These are phyloP conservation scores for Fraxinus sp. DNA, from an alignment of 305 asterid species.

Conservation along the genomic window DNA sequence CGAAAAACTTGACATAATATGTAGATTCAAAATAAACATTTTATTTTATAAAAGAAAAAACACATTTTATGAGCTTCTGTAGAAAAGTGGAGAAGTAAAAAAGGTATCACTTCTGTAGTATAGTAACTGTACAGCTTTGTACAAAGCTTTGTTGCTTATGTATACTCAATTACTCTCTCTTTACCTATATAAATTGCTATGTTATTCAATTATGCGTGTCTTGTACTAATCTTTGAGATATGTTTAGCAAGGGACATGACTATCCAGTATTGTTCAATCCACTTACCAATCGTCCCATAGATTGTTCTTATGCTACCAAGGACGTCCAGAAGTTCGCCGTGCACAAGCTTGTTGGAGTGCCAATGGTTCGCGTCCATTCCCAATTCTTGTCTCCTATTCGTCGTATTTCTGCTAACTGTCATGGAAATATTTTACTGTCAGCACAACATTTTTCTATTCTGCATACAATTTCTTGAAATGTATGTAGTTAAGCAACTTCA, in stretches of 20 bases:
- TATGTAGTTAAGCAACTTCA: not conserved
- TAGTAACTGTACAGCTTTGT: not conserved
- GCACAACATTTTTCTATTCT: not conserved
- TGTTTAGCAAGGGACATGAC: not conserved
- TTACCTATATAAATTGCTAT: not conserved
- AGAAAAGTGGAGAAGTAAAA: not conserved
- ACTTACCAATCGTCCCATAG: not conserved
- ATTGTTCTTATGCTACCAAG: conserved; percentile 38
- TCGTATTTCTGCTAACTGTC: conserved; percentile 75
- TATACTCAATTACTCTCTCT: not conserved
- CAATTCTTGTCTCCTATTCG: conserved; percentile 44
- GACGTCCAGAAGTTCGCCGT: conserved; percentile 55
- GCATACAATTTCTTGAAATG: not conserved
- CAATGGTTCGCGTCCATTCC: conserved; percentile 77
- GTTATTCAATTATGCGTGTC: not conserved
- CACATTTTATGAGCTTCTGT: not conserved
- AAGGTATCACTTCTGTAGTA: not conserved
- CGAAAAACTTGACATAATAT: not conserved
- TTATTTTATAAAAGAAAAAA: not conserved
- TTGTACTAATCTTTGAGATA: not conserved
- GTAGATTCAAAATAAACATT: not conserved
- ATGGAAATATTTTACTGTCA: conserved; percentile 17
- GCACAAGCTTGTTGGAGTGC: conserved; percentile 77
- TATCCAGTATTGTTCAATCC: not conserved
- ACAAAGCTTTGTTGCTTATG: not conserved